Evolutionary conservation across 495 filamentous ascomycete genomes (phyloP), one percentile per base, ranked within the genome.

Genomic region (Articulospora tetracladia): DNA sequence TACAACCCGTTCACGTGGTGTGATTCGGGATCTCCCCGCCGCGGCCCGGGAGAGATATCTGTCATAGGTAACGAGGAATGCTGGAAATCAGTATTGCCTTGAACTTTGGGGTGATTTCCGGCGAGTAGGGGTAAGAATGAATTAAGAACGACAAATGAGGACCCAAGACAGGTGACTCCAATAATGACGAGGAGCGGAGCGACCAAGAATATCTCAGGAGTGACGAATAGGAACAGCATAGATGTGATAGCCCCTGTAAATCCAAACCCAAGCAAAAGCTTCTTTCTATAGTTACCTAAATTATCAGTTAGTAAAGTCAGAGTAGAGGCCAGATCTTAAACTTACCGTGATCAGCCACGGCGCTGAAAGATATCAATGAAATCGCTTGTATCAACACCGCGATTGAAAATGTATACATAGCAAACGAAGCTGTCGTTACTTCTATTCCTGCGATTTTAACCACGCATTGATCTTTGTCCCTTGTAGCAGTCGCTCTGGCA

Each of bases 361-460:
- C 93, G 62, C 89, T 93, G 82, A 98, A 96, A 58, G 91, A 94
- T 57, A 98, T 87, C 32, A 98, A 92, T 32, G 97, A 72, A n/a
- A 97, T 73, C 6, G 92, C 86, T 72, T 98, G 94, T 27, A 97
- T 67, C 15, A 97, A 70, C 0, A 98, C 94, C 69, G 90, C 93
- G 59, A 96, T 70, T 49, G 91, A 95, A 73, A 98, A 98, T 3
- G 91, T 97, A 75, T 98, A 98, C 89, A 98, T 92, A 60, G 95
- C 94, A 73, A 97, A 97, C 75, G 90, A 95, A 19, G 94, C 92
- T 12, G 94, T 96, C 70, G 97, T 97, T 68, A 98, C 85, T 65
- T 96, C 91, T 39, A 83, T 70, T 10, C 94, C 94, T 39, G 96
- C 75, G 10, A 98, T 73, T 57, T 85, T 82, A 62, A 98, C 81